Base-by-base conservation (phyloP, 768 basidiomycete species). In the Pulveroboletus sp. region DNA sequence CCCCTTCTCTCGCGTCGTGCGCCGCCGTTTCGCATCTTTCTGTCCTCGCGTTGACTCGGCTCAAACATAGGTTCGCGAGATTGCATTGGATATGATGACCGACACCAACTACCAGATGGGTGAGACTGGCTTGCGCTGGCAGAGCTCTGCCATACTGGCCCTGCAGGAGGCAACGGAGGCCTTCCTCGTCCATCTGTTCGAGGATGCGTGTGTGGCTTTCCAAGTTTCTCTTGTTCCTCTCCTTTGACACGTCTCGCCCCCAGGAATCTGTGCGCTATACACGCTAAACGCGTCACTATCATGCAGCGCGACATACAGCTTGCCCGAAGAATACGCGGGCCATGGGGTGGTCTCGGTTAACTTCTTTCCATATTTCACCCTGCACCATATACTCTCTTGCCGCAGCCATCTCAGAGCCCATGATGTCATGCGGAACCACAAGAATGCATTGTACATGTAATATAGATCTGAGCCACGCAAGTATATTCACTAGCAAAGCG, bases 221-320 rank as follows among this genome's bases (percentile, higher is more conserved):
- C 25, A 13, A 20, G 36, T 2, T 9, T 19, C 25, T 16, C n/a
- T 7, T 21, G 32, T 5, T 17, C 25, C 21, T 50, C 19, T 34
- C 24, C 17, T 37, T 38, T 52, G 36, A 58, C 21, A 23, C n/a
- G 39, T 19, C 33, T 40, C 19, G n/a, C 39, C 43, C 51, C 19
- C 52, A 97, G 94, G 36, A 97, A 97, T 66, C 74, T 97, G 29
- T 99, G 97, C 62, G 94, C 95, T 6, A 90, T 99, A 56, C 95
- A 98, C 62, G 95, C 95, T 14, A 97, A 95, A 69, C 86, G 95
- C 59, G 95, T 98, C 5, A 99, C 95, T 6, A 86, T 97, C 59
- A 97, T 97, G 94, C 92, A 93, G 47, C 80, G 87, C 43, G 97
- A 99, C 60, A 94, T 99, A 49, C 95, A 97, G 61, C 84, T 99